Conservation (phyloP, 768 basidiomycete genomes). For the Boletus barrowsii region DNA sequence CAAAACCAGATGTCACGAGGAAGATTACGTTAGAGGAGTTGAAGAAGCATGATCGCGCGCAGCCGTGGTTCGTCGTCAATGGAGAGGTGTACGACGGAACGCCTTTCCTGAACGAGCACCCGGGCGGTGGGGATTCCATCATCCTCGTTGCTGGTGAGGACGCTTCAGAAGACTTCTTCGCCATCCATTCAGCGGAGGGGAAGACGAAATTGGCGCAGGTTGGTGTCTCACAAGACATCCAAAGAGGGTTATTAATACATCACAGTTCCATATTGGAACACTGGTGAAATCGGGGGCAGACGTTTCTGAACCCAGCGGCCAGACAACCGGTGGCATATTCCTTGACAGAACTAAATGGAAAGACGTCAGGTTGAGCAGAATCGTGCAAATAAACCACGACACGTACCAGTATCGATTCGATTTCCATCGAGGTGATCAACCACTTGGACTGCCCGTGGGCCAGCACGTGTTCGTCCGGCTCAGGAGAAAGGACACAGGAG, state of each 20-base stretch:
- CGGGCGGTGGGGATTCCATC: constrained; percentile 57
- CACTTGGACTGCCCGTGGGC: constrained; percentile 54
- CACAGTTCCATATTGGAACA: constrained; percentile 49
- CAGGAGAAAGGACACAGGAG: constrained; percentile 36
- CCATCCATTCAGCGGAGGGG: constrained; percentile 56
- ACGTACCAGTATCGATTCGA: constrained; percentile 50
- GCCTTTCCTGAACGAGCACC: constrained; percentile 51
- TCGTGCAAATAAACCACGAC: constrained; percentile 44
- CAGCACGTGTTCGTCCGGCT: constrained; percentile 58
- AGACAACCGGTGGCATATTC: constrained; percentile 30
- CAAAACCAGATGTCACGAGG: constrained; percentile 41
- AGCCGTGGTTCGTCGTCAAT: constrained; percentile 52
- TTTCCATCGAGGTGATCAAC: constrained; percentile 38
- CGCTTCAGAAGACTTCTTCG: constrained; percentile 61
- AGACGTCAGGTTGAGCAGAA: constrained; percentile 35
- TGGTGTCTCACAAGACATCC: neutral
- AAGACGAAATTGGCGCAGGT: constrained; percentile 43
- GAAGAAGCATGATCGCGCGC: constrained; percentile 33
- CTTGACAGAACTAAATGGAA: constrained; percentile 51
- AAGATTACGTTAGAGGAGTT: constrained; percentile 46
- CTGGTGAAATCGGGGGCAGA: constrained; percentile 21
- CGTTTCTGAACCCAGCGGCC: neutral
- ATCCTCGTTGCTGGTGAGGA: constrained; percentile 55
- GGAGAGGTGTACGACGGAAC: constrained; percentile 57
- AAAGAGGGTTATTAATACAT: constrained; percentile 6